Base-by-base conservation (phyloP, 106 monocot genomes). In the Acorus calamus region DNA sequence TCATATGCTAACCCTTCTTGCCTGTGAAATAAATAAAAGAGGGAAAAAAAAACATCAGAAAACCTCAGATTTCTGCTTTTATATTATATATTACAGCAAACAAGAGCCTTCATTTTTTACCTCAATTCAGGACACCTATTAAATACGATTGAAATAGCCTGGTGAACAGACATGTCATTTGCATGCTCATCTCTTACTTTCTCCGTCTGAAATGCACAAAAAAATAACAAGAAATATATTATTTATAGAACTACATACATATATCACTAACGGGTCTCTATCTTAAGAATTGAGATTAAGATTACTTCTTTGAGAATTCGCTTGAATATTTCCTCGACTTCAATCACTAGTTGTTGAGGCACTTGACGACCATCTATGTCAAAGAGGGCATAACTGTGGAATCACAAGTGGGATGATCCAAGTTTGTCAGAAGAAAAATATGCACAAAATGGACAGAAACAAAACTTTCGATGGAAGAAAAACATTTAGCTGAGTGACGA, bases 131-230 rank as follows among this genome's bases (percentile, higher is more conserved):
- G 90, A 74, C 69, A 52, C 67, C 72, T 90, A 59, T 83, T 80
- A 73, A 96, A 71, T 66, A 96, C 94, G 78, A 96, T 91, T 11
- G 87, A 79, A 59, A 96, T 83, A 11, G 94, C 94, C 77, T 89
- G 74, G 47, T 70, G 72, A 68, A 96, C 62, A 67, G 90, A 87
- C 90, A 96, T 96, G 68, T 96, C 94, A 52, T 72, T 57, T 46
- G 14, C 47, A 71, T 87, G 66, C 61, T 83, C 90, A 66, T 83
- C 87, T 13, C 94, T 81, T 44, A 96, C 78, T 71, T 85, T 87
- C 43, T 65, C 66, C 5, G 94, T 85, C 94, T 94, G 85, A 42
- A 57, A 73, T 53, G 8, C 5, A 49, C 3, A 78, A 66, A 55
- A n/a, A 78, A 53, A 9, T 50, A 53, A 55, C 56, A 44, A 52